phyloP scores from a whole-genome alignment of 257 asterid genomes.

The Catharanthus roseus region DNA sequence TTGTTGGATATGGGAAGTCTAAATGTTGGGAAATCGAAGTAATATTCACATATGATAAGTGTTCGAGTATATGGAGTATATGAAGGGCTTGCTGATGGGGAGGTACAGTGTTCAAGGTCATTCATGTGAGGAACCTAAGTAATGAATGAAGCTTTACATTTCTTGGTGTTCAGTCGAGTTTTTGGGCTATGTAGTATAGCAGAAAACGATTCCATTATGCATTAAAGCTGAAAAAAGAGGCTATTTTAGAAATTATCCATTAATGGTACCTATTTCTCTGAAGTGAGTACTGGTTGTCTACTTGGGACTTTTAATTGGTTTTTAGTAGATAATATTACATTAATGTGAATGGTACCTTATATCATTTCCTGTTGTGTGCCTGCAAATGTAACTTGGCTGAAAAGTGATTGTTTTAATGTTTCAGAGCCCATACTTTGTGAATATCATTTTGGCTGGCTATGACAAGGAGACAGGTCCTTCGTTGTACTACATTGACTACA shows the following conservation, averaged over 20 bases:
- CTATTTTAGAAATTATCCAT: not conserved
- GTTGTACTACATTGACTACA: constrained; percentile 69
- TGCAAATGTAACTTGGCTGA: not conserved
- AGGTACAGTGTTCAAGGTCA: no score
- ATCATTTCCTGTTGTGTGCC: not conserved
- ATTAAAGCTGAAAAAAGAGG: constrained; percentile 1
- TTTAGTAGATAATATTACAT: no score
- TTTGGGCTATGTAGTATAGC: not conserved
- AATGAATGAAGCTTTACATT: not conserved
- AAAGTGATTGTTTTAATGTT: constrained; percentile 5
- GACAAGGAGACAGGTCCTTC: constrained; percentile 93
- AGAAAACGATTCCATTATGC: not conserved
- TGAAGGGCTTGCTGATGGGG: no score
- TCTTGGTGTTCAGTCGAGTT: not conserved
- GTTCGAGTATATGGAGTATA: no score
- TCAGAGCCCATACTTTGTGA: constrained; percentile 84
- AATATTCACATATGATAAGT: not conserved
- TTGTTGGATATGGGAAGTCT: not conserved
- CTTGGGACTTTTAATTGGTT: not conserved
- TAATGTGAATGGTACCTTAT: no score
- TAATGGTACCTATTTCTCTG: not conserved
- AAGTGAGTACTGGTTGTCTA: not conserved
- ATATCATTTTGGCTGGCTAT: constrained; percentile 82
- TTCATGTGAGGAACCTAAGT: no score
- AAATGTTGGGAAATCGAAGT: not conserved